Conservation (phyloP, 805 yeast species). For the Ogataea neopini region DNA sequence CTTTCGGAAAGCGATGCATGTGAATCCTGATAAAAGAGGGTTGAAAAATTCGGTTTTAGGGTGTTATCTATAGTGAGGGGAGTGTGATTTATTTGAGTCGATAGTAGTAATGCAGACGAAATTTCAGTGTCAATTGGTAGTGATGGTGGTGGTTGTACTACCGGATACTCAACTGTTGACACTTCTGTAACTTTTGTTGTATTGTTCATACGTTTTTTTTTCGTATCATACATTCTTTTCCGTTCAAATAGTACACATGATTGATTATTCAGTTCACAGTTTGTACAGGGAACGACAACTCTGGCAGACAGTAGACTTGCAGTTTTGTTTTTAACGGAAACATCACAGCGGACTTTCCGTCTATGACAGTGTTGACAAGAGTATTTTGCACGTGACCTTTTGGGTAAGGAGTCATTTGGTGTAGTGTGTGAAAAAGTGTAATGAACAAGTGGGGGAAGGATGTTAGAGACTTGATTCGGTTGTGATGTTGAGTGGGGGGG, state of each 20-base stretch:
- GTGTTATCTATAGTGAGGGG: background rate
- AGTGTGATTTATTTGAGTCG: background rate
- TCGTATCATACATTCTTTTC: slow-evolving; percentile 18
- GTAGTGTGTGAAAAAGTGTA: background rate
- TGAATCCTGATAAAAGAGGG: slow-evolving; percentile 1
- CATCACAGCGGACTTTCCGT: slow-evolving; percentile 73
- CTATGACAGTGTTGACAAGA: slow-evolving; percentile 73
- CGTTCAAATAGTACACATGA: slow-evolving; percentile 16
- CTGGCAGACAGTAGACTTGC: slow-evolving; percentile 82
- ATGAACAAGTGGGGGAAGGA: slow-evolving; percentile 1
- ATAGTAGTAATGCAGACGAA: background rate
- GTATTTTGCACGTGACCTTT: slow-evolving; percentile 59
- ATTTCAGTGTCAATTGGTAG: background rate
- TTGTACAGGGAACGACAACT: slow-evolving; percentile 15
- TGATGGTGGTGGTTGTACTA: background rate
- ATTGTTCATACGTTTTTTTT: slow-evolving; percentile 10
- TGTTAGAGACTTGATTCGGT: background rate
- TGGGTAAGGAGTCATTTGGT: slow-evolving; percentile 15
- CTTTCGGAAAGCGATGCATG: slow-evolving; percentile 5
- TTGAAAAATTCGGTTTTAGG: slow-evolving; percentile 5
- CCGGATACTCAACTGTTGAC: background rate
- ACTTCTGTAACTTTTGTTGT: background rate
- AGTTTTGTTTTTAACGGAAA: slow-evolving; percentile 55
- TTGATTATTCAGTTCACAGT: slow-evolving; percentile 15
- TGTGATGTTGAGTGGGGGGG: too few relatives aligned